Evolutionary conservation across 306 rosid genomes (phyloP), one percentile per base, ranked within the genome.

Genomic region (Dalbergia cultrata): DNA sequence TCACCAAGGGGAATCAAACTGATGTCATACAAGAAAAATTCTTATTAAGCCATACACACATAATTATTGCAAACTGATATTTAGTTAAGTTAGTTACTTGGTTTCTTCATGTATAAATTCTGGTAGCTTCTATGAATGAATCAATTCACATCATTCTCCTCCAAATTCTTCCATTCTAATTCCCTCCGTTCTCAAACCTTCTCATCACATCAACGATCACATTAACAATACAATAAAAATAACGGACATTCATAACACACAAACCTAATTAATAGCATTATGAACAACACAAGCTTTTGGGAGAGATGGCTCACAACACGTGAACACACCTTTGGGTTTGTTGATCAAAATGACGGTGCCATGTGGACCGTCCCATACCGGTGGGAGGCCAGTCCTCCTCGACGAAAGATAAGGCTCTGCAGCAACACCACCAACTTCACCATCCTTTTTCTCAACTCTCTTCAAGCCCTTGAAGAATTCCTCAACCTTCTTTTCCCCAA

Each of bases 341-440:
- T 95, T 93, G 80, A 95, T 80, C 87, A 95, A 88, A 41, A 93
- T 84, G 75, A 93, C 97, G 1, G 97, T 91, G 74, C 99, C 99
- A 78, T 57, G 75, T 0, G 92, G 94, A 85, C 85, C 43, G 75
- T 95, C 99, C 97, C 97, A 95, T 41, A 76, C 68, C 2, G 94
- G 88, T 33, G 98, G 98, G 45, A 93, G 97, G 33, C 88, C 95
- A 4, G 85, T 68, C 88, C 86, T 92, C 89, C 98, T 87, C 21
- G 92, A 88, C 52, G 87, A 80, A 52, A 95, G 83, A 81, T 81
- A 95, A 13, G 98, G 97, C 61, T 88, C 93, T 37, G 67, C 91
- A 22, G 58, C 19, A 5, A 10, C 16, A 59, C 35, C 56, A 63
- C 75, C 82, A 83, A 77, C 71, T 14, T 65, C 88, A 76, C 31